Evolutionary conservation across 2,329 filamentous ascomycete species (phyloP).

Genomic region (Alternaria atra): DNA sequence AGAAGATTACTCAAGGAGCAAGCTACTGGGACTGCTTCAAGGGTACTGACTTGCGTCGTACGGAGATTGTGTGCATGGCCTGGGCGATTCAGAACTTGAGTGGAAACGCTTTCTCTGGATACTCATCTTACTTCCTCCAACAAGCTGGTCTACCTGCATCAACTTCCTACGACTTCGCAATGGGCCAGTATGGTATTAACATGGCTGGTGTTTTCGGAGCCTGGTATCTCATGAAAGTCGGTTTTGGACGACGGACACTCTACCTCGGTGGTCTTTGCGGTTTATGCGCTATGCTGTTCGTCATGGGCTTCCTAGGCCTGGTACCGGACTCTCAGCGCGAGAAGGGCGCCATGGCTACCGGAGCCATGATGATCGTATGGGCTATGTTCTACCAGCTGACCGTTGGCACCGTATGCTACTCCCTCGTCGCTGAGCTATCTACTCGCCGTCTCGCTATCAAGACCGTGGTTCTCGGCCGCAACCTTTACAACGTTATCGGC

Average conservation of each 20-base stretch:
- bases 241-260: slow-evolving; percentile 77
- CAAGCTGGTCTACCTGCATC: slow-evolving; percentile 56
- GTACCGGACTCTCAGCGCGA: slow-evolving; percentile 68
- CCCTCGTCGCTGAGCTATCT: slow-evolving; percentile 84
- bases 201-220: slow-evolving; percentile 83
- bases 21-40: slow-evolving; percentile 86
- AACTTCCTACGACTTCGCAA: slow-evolving; percentile 57
- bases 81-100: slow-evolving; percentile 61
- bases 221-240: slow-evolving; percentile 80
- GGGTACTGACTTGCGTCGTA: slow-evolving; percentile 79
- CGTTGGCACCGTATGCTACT: slow-evolving; percentile 90
- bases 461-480: slow-evolving; percentile 85
- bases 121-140: slow-evolving; percentile 60
- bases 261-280: slow-evolving; percentile 77
- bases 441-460: slow-evolving; percentile 87
- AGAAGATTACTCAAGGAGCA: slow-evolving; percentile 76
- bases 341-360: slow-evolving; percentile 76
- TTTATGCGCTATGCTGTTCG: slow-evolving; percentile 78
- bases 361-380: slow-evolving; percentile 74
- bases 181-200: slow-evolving; percentile 72
- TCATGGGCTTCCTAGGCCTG: slow-evolving; percentile 85
- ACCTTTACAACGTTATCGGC: slow-evolving; percentile 78
- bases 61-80: slow-evolving; percentile 71
- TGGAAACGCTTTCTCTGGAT: slow-evolving; percentile 59
- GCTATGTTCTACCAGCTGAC: slow-evolving; percentile 77